Evolutionary conservation across 1,284 basidiomycete species (phyloP).

Genomic region (Gymnopus androsaceus): DNA sequence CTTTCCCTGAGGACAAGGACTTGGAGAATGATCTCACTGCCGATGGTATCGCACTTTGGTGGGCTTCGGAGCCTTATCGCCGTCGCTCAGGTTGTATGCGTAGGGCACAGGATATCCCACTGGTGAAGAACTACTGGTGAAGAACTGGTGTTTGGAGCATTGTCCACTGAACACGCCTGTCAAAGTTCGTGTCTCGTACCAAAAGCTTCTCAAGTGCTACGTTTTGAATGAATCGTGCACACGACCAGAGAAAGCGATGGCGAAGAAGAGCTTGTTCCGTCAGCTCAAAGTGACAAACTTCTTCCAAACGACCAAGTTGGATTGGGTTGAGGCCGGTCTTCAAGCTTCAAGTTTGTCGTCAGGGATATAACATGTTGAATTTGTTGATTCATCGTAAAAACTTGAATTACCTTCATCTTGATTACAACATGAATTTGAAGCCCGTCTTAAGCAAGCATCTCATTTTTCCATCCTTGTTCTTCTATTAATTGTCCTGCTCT

Average conservation of each 20-base stretch:
- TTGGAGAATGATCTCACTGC: slow-evolving; percentile 92
- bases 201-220: slow-evolving; percentile 96
- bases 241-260: slow-evolving; percentile 92
- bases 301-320: slow-evolving; percentile 96
- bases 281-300: slow-evolving; percentile 98
- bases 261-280: slow-evolving; percentile 95
- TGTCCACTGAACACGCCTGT: slow-evolving; percentile 96
- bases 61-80: slow-evolving; percentile 97
- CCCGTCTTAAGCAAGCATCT: slow-evolving; percentile 81
- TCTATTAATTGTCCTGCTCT: slow-evolving; percentile 20
- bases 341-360: slow-evolving; percentile 98
- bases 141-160: slow-evolving; percentile 98
- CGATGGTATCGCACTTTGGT: slow-evolving; percentile 97
- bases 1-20: slow-evolving; percentile 83
- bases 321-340: slow-evolving; percentile 99
- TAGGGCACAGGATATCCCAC: slow-evolving; percentile 91
- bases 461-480: neutral
- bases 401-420: slow-evolving; percentile 91
- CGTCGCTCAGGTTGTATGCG: slow-evolving; percentile 91
- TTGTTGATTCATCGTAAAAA: slow-evolving; percentile 99
- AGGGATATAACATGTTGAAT: slow-evolving; percentile 99
- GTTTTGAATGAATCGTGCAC: slow-evolving; percentile 94
- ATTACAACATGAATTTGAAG: slow-evolving; percentile 96
- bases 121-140: no score
- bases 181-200: slow-evolving; percentile 98